Evolutionary conservation across 371 early-diverging fungal genomes (phyloP), one percentile per base, ranked within the genome.

Genomic region (Conidiobolus coronatus): DNA sequence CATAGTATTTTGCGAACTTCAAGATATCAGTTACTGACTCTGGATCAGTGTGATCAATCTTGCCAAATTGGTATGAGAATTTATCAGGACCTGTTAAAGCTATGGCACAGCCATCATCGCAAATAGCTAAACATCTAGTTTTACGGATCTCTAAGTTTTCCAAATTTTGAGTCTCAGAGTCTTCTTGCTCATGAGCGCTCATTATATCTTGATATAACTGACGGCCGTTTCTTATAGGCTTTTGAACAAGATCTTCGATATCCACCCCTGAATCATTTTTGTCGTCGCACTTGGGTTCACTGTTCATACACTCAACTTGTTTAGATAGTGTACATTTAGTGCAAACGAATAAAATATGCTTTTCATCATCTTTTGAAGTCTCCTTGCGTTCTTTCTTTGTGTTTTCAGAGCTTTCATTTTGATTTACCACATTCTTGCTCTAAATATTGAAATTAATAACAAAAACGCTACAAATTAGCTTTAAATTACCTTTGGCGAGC

Each of bases 1-100:
- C 29, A 47, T 47, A 47, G 15, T 20, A 36, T 21, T 22, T 29
- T 17, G 48, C 21, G 29, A 47, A 47, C 13, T 47, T 29, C 2
- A 47, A 37, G 20, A 47, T 47, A 29, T 47, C 48, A 39, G 36
- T 22, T n/a, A 47, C 48, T 18, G 36, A n/a, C 23, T 24, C 29
- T n/a, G 48, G 48, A 13, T 47, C 20, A 20, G 36, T 40, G 15
- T 37, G 24, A 22, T 47, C 40, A 22, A 47, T 15, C n/a, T 47
- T 18, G 23, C 13, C 23, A 40, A 47, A 47, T 19, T 47, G 48
- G 15, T 47, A 47, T 2, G 15, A 14, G 29, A 39, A 47, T n/a
- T 47, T 47, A 39, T 36, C 24, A 13, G 48, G 48, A n/a, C 48
- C 48, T 8, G 36, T 15, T 17, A 47, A 47, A 22, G 48, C 48